Evolutionary conservation across 306 rosid genomes (phyloP), one percentile per base, ranked within the genome.

Genomic region (Cucurbita ficifolia): DNA sequence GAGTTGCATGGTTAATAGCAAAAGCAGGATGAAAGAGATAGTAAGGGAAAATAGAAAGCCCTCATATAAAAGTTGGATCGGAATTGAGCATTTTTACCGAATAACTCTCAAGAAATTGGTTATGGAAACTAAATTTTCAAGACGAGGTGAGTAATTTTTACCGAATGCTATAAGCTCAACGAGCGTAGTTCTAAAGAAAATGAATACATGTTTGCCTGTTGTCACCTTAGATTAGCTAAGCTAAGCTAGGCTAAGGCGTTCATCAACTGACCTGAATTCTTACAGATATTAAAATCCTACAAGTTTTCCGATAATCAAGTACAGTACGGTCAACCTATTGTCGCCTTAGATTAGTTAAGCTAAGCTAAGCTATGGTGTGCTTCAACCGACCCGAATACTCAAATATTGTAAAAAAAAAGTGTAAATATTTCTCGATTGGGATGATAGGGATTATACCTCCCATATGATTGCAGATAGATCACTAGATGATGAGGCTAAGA

Each of bases 401-500:
- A 14, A 0, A 49, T 5, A 5, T 49, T 12, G 12, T 29, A 29
- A 29, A 29, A 29, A 2, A 29, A 29, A 29, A n/a, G n/a, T 29
- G 33, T 29, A 29, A 29, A 29, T 29, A 29, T 2, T 29, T 29
- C 33, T 2, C 33, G 33, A 29, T 29, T 29, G 33, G 33, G 33
- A 3, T 63, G 18, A 76, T 68, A 57, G 60, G 60, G 69, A 46
- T 63, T 18, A 59, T 85, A 94, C 98, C 98, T 90, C 98, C 98
- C 98, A 94, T 83, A 94, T 87, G 59, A 94, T 87, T 62, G 96
- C 88, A 70, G 95, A 82, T 76, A 72, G 85, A 79, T 94, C 98
- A 48, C 84, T 88, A 70, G 99, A 95, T 49, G 99, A 87, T 69
- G 99, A 91, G 75, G 99, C 99, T 78, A 95, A 84, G 87, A 86